Percentiles rank a stretch among this genome's conserved stretches.
Evolutionary conservation across 2,329 filamentous ascomycete species (phyloP).

Genomic region (Penicillium sp.): DNA sequence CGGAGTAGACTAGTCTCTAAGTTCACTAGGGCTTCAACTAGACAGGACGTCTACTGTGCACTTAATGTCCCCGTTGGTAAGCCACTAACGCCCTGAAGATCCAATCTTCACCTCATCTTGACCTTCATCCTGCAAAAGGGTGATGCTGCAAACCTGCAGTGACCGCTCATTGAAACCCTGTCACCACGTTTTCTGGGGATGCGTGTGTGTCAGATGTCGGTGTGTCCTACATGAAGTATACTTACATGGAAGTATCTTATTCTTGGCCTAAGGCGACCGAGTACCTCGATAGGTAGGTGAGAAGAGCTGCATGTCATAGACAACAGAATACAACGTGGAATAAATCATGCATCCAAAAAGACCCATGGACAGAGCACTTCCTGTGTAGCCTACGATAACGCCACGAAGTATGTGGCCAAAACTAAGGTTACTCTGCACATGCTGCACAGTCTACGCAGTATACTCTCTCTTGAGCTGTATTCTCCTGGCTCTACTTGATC

Average conservation of each 20-base stretch:
- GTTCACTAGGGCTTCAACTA: slow-evolving; percentile 2
- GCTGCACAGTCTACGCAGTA: neutral
- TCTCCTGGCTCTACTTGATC: neutral
- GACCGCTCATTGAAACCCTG: slow-evolving; percentile 20
- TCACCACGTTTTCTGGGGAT: slow-evolving; percentile 28
- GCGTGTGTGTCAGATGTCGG: slow-evolving; percentile 24
- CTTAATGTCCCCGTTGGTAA: neutral
- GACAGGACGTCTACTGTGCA: neutral
- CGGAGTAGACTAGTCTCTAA: slow-evolving; percentile 4
- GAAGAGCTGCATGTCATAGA: neutral
- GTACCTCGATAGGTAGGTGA: neutral
- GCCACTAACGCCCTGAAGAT: neutral
- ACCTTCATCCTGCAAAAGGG: slow-evolving; percentile 12
- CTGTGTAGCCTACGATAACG: neutral
- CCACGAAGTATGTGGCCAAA: neutral
- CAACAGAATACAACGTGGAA: neutral
- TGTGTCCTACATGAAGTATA: slow-evolving; percentile 17
- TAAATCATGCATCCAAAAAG: neutral
- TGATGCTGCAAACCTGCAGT: slow-evolving; percentile 14
- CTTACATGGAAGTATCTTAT: neutral
- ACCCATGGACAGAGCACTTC: neutral
- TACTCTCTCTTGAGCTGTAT: neutral
- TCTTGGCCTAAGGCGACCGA: neutral
- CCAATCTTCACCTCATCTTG: neutral
- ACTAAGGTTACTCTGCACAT: neutral